These are phyloP conservation scores for Leonotis leonurus DNA, from an alignment of 257 asterid species.

Conservation along the genomic window DNA sequence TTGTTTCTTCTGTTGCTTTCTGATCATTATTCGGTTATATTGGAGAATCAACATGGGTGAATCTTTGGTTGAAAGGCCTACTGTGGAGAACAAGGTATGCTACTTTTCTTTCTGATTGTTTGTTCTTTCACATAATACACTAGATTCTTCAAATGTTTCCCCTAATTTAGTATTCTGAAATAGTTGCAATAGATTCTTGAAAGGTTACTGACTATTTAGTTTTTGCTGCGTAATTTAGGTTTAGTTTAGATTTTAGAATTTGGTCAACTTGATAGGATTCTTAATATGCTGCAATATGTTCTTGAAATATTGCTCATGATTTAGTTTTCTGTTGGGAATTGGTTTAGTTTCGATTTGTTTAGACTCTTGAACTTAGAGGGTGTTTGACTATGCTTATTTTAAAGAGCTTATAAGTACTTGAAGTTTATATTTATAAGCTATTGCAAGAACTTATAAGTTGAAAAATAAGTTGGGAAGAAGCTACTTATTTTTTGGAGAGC, in stretches of 20 bases:
- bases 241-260: not conserved
- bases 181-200: too few species aligned
- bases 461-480: too few species aligned
- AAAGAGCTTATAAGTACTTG: too few species aligned
- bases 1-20: constrained; percentile 20
- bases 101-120: constrained; percentile 6
- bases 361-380: too few species aligned
- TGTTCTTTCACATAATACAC: not conserved
- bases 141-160: constrained; percentile 13
- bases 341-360: constrained; percentile 4
- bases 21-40: constrained; percentile 5
- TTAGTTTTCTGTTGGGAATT: constrained; percentile 14
- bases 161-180: constrained; percentile 3
- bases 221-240: too few species aligned
- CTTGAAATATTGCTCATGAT: constrained; percentile 13
- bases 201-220: not conserved
- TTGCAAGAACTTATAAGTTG: too few species aligned
- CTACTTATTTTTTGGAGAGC: too few species aligned
- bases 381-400: too few species aligned
- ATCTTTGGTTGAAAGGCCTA: constrained; percentile 35
- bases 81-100: constrained; percentile 39
- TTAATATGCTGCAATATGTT: constrained; percentile 2
- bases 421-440: too few species aligned
- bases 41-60: constrained; percentile 33
- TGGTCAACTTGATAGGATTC: not conserved